Evolutionary conservation across 352 stramenopile genomes (phyloP).

Genomic region (Pythium scleroteichum): DNA sequence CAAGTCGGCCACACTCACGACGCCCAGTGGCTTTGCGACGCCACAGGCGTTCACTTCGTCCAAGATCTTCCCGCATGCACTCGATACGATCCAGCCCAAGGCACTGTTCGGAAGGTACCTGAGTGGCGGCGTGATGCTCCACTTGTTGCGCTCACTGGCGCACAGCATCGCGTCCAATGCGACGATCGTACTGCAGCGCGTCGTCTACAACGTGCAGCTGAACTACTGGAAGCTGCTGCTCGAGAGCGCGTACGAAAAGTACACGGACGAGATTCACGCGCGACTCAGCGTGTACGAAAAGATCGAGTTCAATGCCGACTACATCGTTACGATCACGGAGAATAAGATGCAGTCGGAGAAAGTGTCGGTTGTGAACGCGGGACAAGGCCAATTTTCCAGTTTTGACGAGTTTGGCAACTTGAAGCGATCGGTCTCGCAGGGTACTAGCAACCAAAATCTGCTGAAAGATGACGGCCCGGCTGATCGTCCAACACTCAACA

Average conservation of each 20-base stretch:
- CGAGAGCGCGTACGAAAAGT: conserved; percentile 51
- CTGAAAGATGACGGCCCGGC: conserved; percentile 5
- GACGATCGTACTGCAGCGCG: conserved; percentile 53
- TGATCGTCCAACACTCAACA: conserved; percentile 45
- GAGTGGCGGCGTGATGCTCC: conserved; percentile 50
- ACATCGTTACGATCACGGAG: conserved; percentile 73
- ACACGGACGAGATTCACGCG: conserved; percentile 62
- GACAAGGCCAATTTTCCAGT: conserved; percentile 59
- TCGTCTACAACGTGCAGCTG: conserved; percentile 61
- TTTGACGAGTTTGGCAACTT: conserved; percentile 85
- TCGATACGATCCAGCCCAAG: conserved; percentile 51
- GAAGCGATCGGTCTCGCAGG: conserved; percentile 44
- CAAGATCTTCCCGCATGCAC: conserved; percentile 59
- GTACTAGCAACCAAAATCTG: conserved; percentile 8
- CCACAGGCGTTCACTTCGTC: conserved; percentile 50
- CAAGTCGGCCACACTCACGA: conserved; percentile 52
- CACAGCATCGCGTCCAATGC: conserved; percentile 36
- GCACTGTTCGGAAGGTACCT: conserved; percentile 66
- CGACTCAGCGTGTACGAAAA: conserved; percentile 62
- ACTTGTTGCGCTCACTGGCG: conserved; percentile 52
- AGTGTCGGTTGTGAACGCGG: conserved; percentile 51
- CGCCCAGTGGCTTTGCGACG: conserved; percentile 27
- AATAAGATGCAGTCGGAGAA: conserved; percentile 57
- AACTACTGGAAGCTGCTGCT: conserved; percentile 69
- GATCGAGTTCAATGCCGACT: conserved; percentile 53